Percentiles rank a stretch among this genome's conserved stretches.
Evolutionary conservation across 192 early-diverging fungal genomes (phyloP).

Genomic region (Coemansia sp.): DNA sequence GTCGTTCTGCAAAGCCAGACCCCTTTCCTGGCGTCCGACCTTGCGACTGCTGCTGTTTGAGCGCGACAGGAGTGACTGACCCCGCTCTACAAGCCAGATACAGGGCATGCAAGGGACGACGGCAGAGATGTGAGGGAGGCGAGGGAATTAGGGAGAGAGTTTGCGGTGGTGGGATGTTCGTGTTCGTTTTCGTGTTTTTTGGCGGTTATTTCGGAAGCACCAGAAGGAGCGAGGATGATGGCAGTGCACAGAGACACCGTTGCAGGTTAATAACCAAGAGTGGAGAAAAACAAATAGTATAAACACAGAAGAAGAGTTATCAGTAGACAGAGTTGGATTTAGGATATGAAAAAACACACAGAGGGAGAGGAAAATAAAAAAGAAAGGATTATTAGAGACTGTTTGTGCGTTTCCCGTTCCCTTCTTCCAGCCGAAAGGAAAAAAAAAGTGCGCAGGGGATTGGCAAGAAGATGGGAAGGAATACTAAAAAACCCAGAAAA

Average conservation of each 20-base stretch:
- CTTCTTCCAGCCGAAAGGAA: slow-evolving; percentile 8
- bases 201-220: slow-evolving; percentile 8
- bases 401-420: slow-evolving; percentile 1
- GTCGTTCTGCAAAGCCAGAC: slow-evolving; percentile 42
- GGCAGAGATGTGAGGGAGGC: not conserved
- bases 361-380: slow-evolving; percentile 11
- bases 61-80: slow-evolving; percentile 52
- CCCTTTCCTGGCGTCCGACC: slow-evolving; percentile 38
- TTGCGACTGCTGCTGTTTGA: slow-evolving; percentile 49
- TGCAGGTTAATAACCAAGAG: slow-evolving; percentile 5
- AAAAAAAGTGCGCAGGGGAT: slow-evolving; percentile 8
- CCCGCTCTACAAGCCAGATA: slow-evolving; percentile 53
- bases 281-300: slow-evolving; percentile 9
- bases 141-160: slow-evolving; percentile 3
- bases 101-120: slow-evolving; percentile 45
- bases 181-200: not conserved
- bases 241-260: slow-evolving; percentile 10
- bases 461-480: slow-evolving; percentile 5
- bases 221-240: not conserved
- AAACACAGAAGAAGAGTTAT: slow-evolving; percentile 14
- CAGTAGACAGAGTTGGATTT: slow-evolving; percentile 14
- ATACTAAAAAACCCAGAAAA: not conserved
- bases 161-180: not conserved
- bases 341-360: slow-evolving; percentile 4
- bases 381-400: slow-evolving; percentile 8